phyloP scores from a whole-genome alignment of 306 rosid species.

The Citrullus colocynthis region DNA sequence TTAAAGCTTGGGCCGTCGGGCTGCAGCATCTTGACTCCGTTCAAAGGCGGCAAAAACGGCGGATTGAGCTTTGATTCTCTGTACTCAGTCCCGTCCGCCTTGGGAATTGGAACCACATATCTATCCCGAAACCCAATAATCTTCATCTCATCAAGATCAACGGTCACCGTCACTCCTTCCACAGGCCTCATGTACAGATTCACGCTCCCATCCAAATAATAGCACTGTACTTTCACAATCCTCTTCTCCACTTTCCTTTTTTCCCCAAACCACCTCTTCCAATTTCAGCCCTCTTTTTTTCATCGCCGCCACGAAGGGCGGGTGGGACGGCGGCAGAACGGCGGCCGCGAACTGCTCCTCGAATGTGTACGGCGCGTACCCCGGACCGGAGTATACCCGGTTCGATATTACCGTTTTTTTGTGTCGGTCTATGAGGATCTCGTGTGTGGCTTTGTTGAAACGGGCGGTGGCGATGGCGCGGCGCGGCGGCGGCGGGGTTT shows the following conservation, averaged over 20 bases:
- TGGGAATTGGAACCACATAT: conserved; percentile 18
- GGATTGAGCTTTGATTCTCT: conserved; percentile 14
- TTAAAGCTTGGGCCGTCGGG: conserved; percentile 10
- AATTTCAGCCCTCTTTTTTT: conserved; percentile 20
- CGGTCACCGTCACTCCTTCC: conserved; percentile 24
- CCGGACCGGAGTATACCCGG: conserved; percentile 24
- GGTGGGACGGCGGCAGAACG: conserved; percentile 9
- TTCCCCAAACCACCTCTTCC: conserved; percentile 24
- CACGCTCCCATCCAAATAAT: conserved; percentile 15
- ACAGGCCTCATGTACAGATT: conserved; percentile 23
- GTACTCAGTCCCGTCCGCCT: conserved; percentile 21
- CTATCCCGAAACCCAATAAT: conserved; percentile 19
- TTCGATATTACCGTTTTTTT: conserved; percentile 14
- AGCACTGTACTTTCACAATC: conserved; percentile 11
- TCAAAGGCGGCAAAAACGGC: conserved; percentile 18
- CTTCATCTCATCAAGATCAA: conserved; percentile 26
- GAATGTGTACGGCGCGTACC: conserved; percentile 19
- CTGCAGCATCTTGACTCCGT: background rate
- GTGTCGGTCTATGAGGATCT: conserved; percentile 26
- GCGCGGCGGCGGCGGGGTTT: conserved; percentile 17
- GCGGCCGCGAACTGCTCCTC: conserved; percentile 17
- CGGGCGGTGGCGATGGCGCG: conserved; percentile 35
- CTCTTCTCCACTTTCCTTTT: background rate
- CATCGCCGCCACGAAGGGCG: conserved; percentile 15
- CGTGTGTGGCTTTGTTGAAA: conserved; percentile 20